These are phyloP conservation scores for Vitis riparia DNA, from an alignment of 164 flowering plant species.

Conservation along the genomic window DNA sequence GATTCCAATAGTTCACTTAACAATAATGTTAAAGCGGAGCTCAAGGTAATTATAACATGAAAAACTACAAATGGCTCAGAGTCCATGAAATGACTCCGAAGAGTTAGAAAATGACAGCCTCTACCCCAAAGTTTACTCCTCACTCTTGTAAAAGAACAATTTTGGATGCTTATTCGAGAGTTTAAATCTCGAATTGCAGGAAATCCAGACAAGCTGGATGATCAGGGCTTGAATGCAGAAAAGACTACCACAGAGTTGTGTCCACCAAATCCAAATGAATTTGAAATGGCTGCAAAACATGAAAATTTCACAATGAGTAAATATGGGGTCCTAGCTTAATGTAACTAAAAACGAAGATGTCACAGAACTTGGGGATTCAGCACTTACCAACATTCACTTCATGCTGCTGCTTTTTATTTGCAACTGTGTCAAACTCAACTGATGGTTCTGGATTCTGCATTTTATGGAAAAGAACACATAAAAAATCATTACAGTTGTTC, in stretches of 20 bases:
- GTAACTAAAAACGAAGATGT: not conserved
- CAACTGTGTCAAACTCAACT: slow-evolving; percentile 82
- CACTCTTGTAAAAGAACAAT: too few relatives aligned
- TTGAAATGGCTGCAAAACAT: slow-evolving; percentile 68
- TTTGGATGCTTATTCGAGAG: too few relatives aligned
- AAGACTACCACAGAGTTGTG: slow-evolving; percentile 92
- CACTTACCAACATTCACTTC: slow-evolving; percentile 92
- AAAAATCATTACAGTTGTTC: not conserved
- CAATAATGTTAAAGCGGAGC: too few relatives aligned
- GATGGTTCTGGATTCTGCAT: slow-evolving; percentile 85
- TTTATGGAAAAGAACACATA: not conserved
- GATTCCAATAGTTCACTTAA: too few relatives aligned
- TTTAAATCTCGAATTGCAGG: not conserved
- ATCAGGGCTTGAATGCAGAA: slow-evolving; percentile 76
- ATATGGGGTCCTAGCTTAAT: not conserved
- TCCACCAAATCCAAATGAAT: slow-evolving; percentile 93
- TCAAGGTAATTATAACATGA: too few relatives aligned
- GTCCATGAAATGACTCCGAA: too few relatives aligned
- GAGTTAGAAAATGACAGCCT: too few relatives aligned
- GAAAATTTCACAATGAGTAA: not conserved
- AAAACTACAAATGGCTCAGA: too few relatives aligned
- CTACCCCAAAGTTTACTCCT: too few relatives aligned
- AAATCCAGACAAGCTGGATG: slow-evolving; percentile 5
- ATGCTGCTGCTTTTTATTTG: slow-evolving; percentile 79
- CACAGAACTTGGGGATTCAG: not conserved